A percentile compares a stretch with the other conserved stretches of the same genome.
These are phyloP conservation scores for Trichoderma sp. DNA, from an alignment of 2,329 filamentous ascomycete species.

Conservation along the genomic window DNA sequence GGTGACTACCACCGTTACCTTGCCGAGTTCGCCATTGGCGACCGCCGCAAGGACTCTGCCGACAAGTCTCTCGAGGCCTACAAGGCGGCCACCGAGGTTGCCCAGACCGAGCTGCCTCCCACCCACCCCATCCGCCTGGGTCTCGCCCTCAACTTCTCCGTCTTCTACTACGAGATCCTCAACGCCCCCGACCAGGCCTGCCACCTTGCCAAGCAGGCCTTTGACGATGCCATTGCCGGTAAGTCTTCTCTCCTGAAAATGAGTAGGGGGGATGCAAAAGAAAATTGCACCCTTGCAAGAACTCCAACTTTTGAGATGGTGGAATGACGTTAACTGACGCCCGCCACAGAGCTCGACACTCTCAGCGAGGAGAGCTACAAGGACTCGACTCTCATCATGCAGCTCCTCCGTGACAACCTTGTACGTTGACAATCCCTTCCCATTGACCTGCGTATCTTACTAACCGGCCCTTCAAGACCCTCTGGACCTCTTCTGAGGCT, in stretches of 20 bases:
- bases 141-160: constrained; percentile 97
- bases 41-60: constrained; percentile 93
- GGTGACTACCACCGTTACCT: constrained; percentile 99
- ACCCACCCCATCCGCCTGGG: constrained; percentile 98
- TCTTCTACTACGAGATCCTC: constrained; percentile 99
- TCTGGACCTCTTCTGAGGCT: constrained; percentile 98
- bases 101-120: constrained; percentile 94
- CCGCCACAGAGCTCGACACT: constrained; percentile 78
- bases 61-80: constrained; percentile 95
- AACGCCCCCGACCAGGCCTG: constrained; percentile 98
- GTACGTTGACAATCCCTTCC: constrained; percentile 53
- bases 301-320: no score
- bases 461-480: constrained; percentile 64
- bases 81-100: constrained; percentile 95
- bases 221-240: constrained; percentile 94
- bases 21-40: constrained; percentile 91
- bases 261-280: no score
- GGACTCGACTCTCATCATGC: constrained; percentile 98
- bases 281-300: no score
- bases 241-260: constrained; percentile 29
- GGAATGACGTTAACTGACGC: constrained; percentile 1
- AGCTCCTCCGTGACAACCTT: constrained; percentile 95
- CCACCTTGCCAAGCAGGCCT: constrained; percentile 98
- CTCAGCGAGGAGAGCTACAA: constrained; percentile 99
- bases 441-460: constrained; percentile 26